These are phyloP conservation scores for Xylariaceae sp. DNA, from an alignment of 2,329 filamentous ascomycete genomes.

Conservation along the genomic window DNA sequence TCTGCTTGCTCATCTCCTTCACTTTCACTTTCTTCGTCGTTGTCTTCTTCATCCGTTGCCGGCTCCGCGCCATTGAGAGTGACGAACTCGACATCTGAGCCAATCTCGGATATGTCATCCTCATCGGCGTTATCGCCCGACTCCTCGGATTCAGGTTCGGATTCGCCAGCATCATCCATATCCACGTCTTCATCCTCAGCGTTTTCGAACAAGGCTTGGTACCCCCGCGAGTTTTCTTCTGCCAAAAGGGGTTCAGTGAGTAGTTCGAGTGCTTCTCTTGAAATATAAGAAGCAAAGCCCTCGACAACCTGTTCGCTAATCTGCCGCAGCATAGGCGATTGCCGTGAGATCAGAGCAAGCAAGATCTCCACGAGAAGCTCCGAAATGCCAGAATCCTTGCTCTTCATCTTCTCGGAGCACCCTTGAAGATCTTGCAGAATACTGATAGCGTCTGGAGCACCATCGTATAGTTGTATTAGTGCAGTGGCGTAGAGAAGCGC, in stretches of 20 bases:
- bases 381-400: constrained; percentile 54
- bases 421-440: constrained; percentile 77
- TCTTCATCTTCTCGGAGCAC: constrained; percentile 64
- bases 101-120: constrained; percentile 34
- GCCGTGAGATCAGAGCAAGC: constrained; percentile 82
- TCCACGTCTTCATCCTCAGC: constrained; percentile 59
- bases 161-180: constrained; percentile 39
- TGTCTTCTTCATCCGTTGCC: constrained; percentile 33
- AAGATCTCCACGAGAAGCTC: constrained; percentile 82
- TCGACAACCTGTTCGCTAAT: constrained; percentile 86
- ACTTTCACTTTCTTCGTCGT: constrained; percentile 36
- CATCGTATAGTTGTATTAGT: constrained; percentile 84
- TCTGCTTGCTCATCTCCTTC: constrained; percentile 40
- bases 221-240: constrained; percentile 77
- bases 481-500: constrained; percentile 79
- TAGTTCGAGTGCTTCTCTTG: constrained; percentile 64
- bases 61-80: constrained; percentile 36
- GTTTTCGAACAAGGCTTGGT: constrained; percentile 79
- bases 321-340: constrained; percentile 78
- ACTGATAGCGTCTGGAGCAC: constrained; percentile 78
- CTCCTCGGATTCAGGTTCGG: constrained; percentile 35
- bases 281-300: constrained; percentile 73
- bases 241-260: constrained; percentile 66
- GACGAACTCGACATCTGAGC: constrained; percentile 39
- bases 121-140: constrained; percentile 34